Evolutionary conservation across 2,329 filamentous ascomycete genomes (phyloP).

Genomic region (Aspergillaceae sp.): DNA sequence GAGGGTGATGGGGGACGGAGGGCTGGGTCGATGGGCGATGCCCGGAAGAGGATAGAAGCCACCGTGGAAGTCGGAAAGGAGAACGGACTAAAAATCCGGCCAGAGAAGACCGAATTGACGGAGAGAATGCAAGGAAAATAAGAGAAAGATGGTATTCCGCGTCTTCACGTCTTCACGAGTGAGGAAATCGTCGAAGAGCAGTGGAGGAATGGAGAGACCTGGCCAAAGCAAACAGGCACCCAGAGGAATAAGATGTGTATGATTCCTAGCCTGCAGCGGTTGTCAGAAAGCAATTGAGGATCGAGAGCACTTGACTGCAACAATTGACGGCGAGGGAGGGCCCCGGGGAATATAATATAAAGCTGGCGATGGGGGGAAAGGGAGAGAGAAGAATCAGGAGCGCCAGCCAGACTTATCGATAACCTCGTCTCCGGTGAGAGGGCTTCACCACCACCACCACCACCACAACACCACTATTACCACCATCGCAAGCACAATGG

Average conservation of each 20-base stretch:
- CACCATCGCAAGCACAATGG: neutral
- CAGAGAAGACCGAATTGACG: slow-evolving; percentile 23
- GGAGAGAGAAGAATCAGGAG: neutral
- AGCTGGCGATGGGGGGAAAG: neutral
- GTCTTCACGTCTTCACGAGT: no score
- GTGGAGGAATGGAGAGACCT: neutral
- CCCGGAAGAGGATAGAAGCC: slow-evolving; percentile 51
- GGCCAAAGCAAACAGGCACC: no score
- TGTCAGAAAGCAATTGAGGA: neutral
- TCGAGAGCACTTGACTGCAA: neutral
- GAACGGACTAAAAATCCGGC: slow-evolving; percentile 25
- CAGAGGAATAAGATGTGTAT: no score
- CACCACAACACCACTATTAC: neutral
- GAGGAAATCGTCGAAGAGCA: neutral
- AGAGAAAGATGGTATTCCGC: neutral
- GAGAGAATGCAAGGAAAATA: neutral
- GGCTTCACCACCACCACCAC: neutral
- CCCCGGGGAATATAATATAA: no score
- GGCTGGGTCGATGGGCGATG: slow-evolving; percentile 48
- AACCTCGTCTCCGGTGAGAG: neutral
- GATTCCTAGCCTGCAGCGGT: neutral
- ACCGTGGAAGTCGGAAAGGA: slow-evolving; percentile 50
- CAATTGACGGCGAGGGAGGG: neutral
- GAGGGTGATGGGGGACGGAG: slow-evolving; percentile 42
- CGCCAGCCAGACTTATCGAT: neutral